phyloP scores from a whole-genome alignment of 352 stramenopile species.

The Halophytophthora batemanensis region DNA sequence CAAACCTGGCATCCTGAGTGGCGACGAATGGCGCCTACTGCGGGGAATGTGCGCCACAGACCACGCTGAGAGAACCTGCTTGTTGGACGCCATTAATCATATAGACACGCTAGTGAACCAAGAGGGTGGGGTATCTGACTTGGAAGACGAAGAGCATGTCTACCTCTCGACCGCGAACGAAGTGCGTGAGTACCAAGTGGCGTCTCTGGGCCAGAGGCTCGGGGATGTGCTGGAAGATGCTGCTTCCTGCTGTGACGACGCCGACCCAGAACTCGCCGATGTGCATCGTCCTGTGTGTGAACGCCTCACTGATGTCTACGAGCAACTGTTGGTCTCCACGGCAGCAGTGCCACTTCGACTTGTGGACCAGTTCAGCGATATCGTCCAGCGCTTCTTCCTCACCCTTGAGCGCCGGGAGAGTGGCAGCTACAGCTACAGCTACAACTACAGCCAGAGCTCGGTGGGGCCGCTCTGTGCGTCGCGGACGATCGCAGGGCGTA shows the following conservation, averaged over 20 bases:
- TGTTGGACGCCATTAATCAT: constrained; percentile 8
- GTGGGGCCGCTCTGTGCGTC: constrained; percentile 16
- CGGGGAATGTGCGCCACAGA: constrained; percentile 9
- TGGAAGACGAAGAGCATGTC: not conserved
- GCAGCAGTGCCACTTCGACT: not conserved
- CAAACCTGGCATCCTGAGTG: constrained; percentile 6
- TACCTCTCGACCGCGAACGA: not conserved
- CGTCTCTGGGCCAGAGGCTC: constrained; percentile 14
- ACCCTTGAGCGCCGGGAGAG: constrained; percentile 4
- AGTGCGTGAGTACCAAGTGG: constrained; percentile 9
- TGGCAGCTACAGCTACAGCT: constrained; percentile 1
- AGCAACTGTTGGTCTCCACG: constrained; percentile 4
- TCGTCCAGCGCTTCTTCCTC: constrained; percentile 14
- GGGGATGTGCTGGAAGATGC: constrained; percentile 11
- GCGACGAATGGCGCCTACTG: constrained; percentile 10
- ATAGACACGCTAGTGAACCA: constrained; percentile 7
- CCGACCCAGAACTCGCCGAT: not conserved
- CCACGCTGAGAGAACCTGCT: not conserved
- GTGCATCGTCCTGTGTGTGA: constrained; percentile 14
- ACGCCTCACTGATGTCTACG: constrained; percentile 12
- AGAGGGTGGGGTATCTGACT: not conserved
- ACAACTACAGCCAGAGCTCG: no score
- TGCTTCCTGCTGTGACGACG: constrained; percentile 1
- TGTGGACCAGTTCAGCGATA: constrained; percentile 12
- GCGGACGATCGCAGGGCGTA: constrained; percentile 9